These are phyloP conservation scores for Russula abietina DNA, from an alignment of 768 basidiomycete species.

Conservation along the genomic window DNA sequence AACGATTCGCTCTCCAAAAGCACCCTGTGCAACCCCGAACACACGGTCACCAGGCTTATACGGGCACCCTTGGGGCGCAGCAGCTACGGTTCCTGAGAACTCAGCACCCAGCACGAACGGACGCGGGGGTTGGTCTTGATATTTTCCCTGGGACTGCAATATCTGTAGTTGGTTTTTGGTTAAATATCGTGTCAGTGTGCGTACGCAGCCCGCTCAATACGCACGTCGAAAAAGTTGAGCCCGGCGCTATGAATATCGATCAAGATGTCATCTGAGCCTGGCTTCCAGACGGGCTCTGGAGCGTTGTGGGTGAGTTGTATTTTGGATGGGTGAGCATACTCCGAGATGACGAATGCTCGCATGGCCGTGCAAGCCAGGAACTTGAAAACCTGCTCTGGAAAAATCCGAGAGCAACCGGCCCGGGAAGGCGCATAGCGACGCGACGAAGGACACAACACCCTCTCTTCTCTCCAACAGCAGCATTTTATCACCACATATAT, in stretches of 20 bases:
- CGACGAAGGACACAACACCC: too few relatives aligned
- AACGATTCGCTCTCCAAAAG: constrained; percentile 71
- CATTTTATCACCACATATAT: too few relatives aligned
- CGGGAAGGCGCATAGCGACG: too few relatives aligned
- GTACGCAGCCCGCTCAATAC: neutral
- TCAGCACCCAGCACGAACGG: constrained; percentile 85
- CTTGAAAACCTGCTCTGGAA: too few relatives aligned
- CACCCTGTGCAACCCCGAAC: constrained; percentile 76
- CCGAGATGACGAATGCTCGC: constrained; percentile 70
- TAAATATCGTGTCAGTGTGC: constrained; percentile 31
- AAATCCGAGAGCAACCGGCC: too few relatives aligned
- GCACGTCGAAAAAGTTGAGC: constrained; percentile 43
- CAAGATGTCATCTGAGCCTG: constrained; percentile 41
- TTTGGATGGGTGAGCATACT: constrained; percentile 40
- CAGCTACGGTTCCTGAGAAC: constrained; percentile 80
- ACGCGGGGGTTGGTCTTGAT: constrained; percentile 75
- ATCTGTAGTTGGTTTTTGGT: constrained; percentile 49
- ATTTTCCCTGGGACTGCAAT: constrained; percentile 83
- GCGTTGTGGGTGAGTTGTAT: constrained; percentile 34
- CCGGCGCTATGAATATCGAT: constrained; percentile 46
- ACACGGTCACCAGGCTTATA: constrained; percentile 82
- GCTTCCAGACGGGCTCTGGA: constrained; percentile 33
- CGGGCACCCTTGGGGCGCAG: constrained; percentile 71
- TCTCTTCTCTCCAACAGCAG: too few relatives aligned
- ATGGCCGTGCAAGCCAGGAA: constrained; percentile 42